Conservation (phyloP, 176 grass and related monocot genomes). For the Bolboschoenus planiculmis region DNA sequence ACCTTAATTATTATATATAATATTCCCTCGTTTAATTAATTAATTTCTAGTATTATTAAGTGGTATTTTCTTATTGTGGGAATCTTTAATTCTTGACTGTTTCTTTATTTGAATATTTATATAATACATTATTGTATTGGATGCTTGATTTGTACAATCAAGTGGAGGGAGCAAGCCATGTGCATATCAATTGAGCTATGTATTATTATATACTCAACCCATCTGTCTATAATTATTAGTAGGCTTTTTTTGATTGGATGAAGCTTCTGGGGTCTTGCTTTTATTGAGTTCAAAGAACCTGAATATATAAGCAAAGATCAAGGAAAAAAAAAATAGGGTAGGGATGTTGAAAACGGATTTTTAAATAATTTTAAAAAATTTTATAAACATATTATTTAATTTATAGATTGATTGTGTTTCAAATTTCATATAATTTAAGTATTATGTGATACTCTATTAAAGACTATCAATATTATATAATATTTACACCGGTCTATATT, state of each 20-base stretch:
- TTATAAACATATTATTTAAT: too few species aligned
- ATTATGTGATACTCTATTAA: too few species aligned
- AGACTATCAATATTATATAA: too few species aligned
- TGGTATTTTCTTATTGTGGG: conserved; percentile 57
- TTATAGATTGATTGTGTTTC: too few species aligned
- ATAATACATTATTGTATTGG: conserved; percentile 29
- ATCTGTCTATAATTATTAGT: conserved; percentile 60
- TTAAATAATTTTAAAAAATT: too few species aligned
- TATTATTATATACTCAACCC: conserved; percentile 48
- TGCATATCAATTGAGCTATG: conserved; percentile 67
- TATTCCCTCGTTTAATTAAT: conserved; percentile 70
- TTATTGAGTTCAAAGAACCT: neutral
- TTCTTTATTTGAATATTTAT: conserved; percentile 34
- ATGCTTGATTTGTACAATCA: conserved; percentile 44
- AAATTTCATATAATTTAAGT: too few species aligned
- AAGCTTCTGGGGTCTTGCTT: conserved; percentile 57
- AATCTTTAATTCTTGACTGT: conserved; percentile 48
- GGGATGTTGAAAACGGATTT: too few species aligned
- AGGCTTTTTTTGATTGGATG: conserved; percentile 44
- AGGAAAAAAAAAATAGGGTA: too few species aligned
- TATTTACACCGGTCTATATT: too few species aligned
- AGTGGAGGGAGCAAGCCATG: conserved; percentile 71
- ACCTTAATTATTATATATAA: conserved; percentile 51
- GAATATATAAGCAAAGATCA: conserved; percentile 1
- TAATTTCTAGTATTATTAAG: neutral